These are phyloP conservation scores for Lactarius evosmus DNA, from an alignment of 768 basidiomycete species.

Conservation along the genomic window DNA sequence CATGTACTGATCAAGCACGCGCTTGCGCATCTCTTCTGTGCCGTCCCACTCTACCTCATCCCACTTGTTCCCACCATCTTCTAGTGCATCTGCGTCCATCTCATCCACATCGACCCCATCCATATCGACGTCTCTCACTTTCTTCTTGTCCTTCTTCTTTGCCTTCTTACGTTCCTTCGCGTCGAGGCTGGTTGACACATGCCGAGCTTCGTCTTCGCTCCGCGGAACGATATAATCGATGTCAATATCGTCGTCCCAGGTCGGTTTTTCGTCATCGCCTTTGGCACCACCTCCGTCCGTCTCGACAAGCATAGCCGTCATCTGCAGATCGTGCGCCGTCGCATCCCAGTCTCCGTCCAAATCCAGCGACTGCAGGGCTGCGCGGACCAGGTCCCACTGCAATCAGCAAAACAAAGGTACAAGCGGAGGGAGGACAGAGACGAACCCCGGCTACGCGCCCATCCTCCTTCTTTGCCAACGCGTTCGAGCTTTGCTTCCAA, in stretches of 20 bases:
- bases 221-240: conserved; percentile 57
- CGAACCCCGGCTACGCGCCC: conserved; percentile 35
- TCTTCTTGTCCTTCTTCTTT: conserved; percentile 58
- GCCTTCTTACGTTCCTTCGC: conserved; percentile 28
- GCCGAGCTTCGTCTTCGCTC: conserved; percentile 33
- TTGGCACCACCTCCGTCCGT: conserved; percentile 40
- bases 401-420: not conserved
- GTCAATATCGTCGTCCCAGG: conserved; percentile 90
- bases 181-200: not conserved
- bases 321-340: conserved; percentile 75
- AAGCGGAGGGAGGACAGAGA: not conserved
- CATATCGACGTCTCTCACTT: conserved; percentile 47
- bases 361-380: conserved; percentile 68
- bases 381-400: conserved; percentile 9
- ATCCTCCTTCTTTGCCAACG: conserved; percentile 68
- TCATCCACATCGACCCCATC: conserved; percentile 48
- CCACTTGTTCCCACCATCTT: conserved; percentile 31
- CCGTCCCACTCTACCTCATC: conserved; percentile 77
- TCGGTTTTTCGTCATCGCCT: conserved; percentile 62
- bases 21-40: conserved; percentile 87
- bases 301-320: conserved; percentile 67
- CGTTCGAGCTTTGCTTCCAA: conserved; percentile 69
- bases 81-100: conserved; percentile 56
- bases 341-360: conserved; percentile 95
- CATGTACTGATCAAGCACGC: conserved; percentile 83